Conservation (phyloP, 2,329 filamentous ascomycete species). For the Gnomoniopsis sp. region DNA sequence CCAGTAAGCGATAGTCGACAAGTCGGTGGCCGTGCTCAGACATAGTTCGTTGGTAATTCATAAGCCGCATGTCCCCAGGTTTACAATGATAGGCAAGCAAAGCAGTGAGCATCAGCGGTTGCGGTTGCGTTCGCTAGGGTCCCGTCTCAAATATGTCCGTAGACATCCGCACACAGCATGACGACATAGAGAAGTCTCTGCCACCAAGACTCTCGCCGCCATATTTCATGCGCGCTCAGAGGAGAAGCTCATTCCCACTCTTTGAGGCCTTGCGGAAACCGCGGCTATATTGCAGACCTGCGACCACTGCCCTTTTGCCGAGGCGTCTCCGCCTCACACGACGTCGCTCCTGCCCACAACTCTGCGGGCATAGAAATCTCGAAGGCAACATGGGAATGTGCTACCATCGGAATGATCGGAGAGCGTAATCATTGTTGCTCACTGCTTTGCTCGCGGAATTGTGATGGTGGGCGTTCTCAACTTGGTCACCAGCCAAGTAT, state of each 20-base stretch:
- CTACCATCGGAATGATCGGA: constrained; percentile 4
- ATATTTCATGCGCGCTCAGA: background rate
- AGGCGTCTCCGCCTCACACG: background rate
- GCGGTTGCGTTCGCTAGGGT: too few species aligned
- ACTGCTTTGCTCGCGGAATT: constrained; percentile 47
- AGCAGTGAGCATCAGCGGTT: constrained; percentile 31
- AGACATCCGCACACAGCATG: constrained; percentile 18
- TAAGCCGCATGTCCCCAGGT: constrained; percentile 19
- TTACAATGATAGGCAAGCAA: constrained; percentile 28
- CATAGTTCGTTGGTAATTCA: constrained; percentile 8
- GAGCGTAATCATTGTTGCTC: constrained; percentile 35
- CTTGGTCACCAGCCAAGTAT: constrained; percentile 26
- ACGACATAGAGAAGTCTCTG: constrained; percentile 18
- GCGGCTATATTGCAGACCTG: background rate
- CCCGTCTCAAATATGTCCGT: too few species aligned
- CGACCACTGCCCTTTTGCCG: background rate
- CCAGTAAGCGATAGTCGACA: constrained; percentile 25
- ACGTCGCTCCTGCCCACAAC: background rate
- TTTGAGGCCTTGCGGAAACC: background rate
- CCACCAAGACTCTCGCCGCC: constrained; percentile 8
- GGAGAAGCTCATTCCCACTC: constrained; percentile 1
- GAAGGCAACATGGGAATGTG: background rate
- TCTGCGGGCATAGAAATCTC: background rate
- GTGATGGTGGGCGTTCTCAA: constrained; percentile 29
- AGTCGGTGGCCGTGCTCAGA: constrained; percentile 9